Evolutionary conservation across 2,329 filamentous ascomycete species (phyloP), one percentile per base, ranked within the genome.

Genomic region (Sporothrix pallida): DNA sequence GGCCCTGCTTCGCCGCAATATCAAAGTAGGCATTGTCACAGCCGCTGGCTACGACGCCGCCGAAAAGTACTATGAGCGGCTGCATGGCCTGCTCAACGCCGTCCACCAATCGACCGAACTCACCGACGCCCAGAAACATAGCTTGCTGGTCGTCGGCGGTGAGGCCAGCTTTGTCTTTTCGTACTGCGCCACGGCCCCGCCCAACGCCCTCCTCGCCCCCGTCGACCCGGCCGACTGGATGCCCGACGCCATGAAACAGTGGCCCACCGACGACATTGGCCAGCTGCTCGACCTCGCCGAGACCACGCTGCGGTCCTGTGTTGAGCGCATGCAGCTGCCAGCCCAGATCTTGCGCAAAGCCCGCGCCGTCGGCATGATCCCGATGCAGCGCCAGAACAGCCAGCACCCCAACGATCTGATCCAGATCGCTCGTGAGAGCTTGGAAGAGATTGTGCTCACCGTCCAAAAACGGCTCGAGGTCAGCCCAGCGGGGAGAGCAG

Each of bases 161-260:
- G 96, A 99, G 83, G 94, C 93, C 75, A 98, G 97, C 84, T 99
- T 97, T 81, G 90, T 98, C 71, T 98, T 98, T 83, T 90, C 90
- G 70, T 97, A 92, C 83, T 88, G 90, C 75, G 83, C 87, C 0
- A 82, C 84, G 12, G 89, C 90, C 0, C 88, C 90, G 0, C 86
- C 92, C 81, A 88, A 90, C 1, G 86, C 92, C 80, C 88, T 92
- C 20, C 87, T 98, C 13, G 83, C 87, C 0, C 88, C 91, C 63
- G 91, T 95, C 2, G 86, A 90, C 0, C 86, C 89, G 20, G 82
- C 85, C 31, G 85, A 88, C 67, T 96, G 93, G 93, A 87, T 93
- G 60, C 90, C 94, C 5, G 88, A 91, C 56, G 92, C 93, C 79
- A 95, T 95, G 93, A 85, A 87, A 5, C 83, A 87, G 15, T 96